Evolutionary conservation across 169 alveolate genomes (phyloP), one percentile per base, ranked within the genome.

Genomic region (Cryptosporidium parvum): DNA sequence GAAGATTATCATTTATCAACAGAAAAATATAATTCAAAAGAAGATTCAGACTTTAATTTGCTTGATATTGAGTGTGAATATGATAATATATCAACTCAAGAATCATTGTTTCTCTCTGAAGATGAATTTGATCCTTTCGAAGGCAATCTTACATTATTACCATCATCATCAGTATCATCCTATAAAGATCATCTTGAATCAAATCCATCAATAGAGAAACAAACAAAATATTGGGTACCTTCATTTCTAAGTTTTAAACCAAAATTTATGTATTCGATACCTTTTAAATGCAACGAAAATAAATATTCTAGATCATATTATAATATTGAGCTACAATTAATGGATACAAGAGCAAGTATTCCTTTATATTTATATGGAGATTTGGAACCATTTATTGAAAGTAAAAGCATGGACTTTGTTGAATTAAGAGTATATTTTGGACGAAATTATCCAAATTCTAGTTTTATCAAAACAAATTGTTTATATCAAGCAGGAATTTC

Each of bases 281-380:
- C 56, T 48, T 48, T 1, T 48, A 48, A 12, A 48, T 48, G 35
- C 12, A 14, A 48, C 18, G 21, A 48, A 48, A 23, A 59, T 26
- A 59, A 21, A 48, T 48, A 14, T 48, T 7, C 56, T 7, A 48
- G 21, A 51, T 53, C 85, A 8, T 8, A 71, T 58, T 58, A 52
- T n/a, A 58, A 75, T 61, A 75, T 75, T 56, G 73, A 75, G 45
- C 39, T 75, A 18, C 86, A 75, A 44, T 26, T 75, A 37, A 75
- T 39, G 59, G 86, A 75, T 21, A 23, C 45, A n/a, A 61, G 51
- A 26, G 37, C 56, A n/a, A 61, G 48, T 12, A 53, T 58, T n/a
- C 86, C 86, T 18, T 39, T 58, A 21, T 75, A 75, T 75, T 35
- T 75, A 61, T 75, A 75, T 75, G 86, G 86, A 33, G 72, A 58